phyloP scores from a whole-genome alignment of 2,329 filamentous ascomycete genomes.

The Triangularia verruculosa region DNA sequence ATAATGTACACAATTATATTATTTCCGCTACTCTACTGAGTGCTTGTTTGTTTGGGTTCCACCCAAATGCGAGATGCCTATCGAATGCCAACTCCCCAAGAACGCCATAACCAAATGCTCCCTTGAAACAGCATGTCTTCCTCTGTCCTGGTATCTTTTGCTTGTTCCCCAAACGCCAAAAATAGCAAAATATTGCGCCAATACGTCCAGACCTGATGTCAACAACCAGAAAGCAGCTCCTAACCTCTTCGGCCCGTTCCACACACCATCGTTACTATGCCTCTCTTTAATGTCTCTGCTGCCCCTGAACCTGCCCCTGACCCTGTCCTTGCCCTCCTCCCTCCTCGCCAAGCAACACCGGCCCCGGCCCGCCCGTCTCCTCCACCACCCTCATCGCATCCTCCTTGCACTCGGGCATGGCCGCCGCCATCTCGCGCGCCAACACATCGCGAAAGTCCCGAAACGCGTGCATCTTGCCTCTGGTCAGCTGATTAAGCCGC shows the following conservation, averaged over 20 bases:
- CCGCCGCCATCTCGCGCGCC: constrained; percentile 54
- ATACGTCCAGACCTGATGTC: no score
- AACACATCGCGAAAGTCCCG: constrained; percentile 59
- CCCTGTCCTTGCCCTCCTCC: neutral
- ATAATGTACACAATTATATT: neutral
- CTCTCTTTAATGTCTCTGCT: neutral
- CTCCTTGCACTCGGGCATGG: constrained; percentile 57
- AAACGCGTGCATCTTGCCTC: constrained; percentile 63
- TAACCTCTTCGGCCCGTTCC: no score
- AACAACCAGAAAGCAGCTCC: no score
- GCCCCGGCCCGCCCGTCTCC: constrained; percentile 38
- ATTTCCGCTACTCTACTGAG: neutral
- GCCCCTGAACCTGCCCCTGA: neutral
- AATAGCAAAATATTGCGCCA: neutral
- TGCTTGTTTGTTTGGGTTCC: no score
- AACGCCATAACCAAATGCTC: neutral
- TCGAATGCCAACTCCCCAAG: neutral
- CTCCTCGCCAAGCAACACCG: neutral
- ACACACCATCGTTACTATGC: neutral
- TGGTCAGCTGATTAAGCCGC: constrained; percentile 63
- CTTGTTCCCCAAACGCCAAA: neutral
- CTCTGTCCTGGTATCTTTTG: neutral
- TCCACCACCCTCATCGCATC: constrained; percentile 52
- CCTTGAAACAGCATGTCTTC: neutral
- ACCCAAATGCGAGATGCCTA: no score